phyloP scores from a whole-genome alignment of 805 yeast species.

The Vanderwaltozyma tropicalis region DNA sequence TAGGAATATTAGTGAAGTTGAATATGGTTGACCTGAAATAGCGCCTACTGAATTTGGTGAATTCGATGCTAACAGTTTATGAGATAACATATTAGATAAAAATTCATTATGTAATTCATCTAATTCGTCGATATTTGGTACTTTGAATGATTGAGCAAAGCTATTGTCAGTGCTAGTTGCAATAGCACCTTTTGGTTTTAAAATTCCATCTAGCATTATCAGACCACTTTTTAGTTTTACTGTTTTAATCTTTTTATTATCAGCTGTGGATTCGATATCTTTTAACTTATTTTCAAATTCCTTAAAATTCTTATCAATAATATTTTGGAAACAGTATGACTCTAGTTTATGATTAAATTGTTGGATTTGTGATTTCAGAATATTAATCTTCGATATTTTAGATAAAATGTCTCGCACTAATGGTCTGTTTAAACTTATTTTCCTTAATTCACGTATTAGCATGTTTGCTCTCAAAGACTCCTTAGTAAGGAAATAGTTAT shows the following conservation, averaged over 20 bases:
- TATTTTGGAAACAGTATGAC: conserved; percentile 22
- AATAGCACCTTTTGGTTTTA: conserved; percentile 21
- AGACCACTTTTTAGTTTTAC: conserved; percentile 16
- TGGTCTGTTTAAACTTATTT: conserved; percentile 14
- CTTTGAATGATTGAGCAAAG: neutral
- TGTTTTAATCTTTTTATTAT: conserved; percentile 30
- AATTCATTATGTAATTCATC: conserved; percentile 29
- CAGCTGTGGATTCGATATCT: conserved; percentile 25
- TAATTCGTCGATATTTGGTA: conserved; percentile 40
- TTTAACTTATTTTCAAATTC: conserved; percentile 27
- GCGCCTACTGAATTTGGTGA: conserved; percentile 24
- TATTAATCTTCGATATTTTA: conserved; percentile 23
- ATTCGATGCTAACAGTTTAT: conserved; percentile 17
- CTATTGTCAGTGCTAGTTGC: neutral
- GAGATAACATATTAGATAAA: conserved; percentile 19
- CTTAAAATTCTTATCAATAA: conserved; percentile 25
- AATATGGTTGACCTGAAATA: conserved; percentile 32
- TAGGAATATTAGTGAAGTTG: conserved; percentile 33
- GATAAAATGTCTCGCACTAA: conserved; percentile 19
- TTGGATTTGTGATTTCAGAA: conserved; percentile 28
- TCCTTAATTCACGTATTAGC: conserved; percentile 24
- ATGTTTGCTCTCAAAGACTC: conserved; percentile 37
- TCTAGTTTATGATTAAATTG: conserved; percentile 28
- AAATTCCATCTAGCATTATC: conserved; percentile 19
- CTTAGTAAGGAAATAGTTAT: conserved; percentile 39